Base-by-base conservation (phyloP, 208 protist species). In the Strigomonas galati region DNA sequence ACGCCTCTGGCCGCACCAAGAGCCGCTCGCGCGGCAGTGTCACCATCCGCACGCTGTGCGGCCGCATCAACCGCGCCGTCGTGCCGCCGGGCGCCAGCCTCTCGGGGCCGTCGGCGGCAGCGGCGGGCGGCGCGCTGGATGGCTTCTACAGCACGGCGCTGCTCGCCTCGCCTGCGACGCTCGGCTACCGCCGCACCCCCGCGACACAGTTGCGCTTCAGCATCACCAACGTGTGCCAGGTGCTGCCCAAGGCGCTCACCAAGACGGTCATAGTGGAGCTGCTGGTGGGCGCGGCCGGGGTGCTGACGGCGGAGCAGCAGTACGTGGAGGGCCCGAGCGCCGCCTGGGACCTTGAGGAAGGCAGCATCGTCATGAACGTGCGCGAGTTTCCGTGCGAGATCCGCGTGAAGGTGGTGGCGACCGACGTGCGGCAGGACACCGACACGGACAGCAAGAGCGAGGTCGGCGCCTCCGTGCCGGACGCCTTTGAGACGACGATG, bases 321-420 rank as follows among this genome's bases (percentile, higher is more conserved):
- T 63, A 65, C 56, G 72, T 77, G 15, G 40, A 65, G 52, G 43
- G 65, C 7, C 69, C 69, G 30, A 71, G 69, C 58, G 65, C 62
- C 24, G 81, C 78, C 43, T 92, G 86, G 86, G 55, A 74, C 15
- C 17, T 78, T 37, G 75, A 75, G 3, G 82, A 85, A 15, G 78
- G 74, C 1, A 76, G 70, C 2, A 64, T 71, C 0, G 69, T 79
- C 44, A 51, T 87, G 30, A 69, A 71, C 66, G n/a, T 71, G 55
- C 14, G 44, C 19, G 43, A 52, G 26, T 44, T 67, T 49, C 54
- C 53, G 12, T 60, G 48, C 9, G 19, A 17, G 43, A 44, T 59
- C 21, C 6, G 40, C 5, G 28, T 57, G 3, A 52, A 53, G 58
- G 30, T 51, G 40, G 4, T 23, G 21, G 58, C 37, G 3, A 53